Evolutionary conservation across 192 early-diverging fungal species (phyloP), one percentile per base, ranked within the genome.

Genomic region (Chytriomyces hyalinus): DNA sequence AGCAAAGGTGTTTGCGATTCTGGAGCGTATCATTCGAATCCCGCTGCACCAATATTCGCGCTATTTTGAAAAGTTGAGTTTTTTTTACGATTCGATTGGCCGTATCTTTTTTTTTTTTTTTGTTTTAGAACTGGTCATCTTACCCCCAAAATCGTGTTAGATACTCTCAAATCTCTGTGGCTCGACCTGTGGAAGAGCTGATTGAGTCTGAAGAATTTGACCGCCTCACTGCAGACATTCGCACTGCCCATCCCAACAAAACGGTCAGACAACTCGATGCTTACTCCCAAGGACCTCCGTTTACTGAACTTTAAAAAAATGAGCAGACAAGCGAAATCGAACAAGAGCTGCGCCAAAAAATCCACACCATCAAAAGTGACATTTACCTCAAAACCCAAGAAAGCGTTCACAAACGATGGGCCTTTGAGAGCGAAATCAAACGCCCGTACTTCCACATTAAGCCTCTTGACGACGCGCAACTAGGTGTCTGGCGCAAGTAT

Each of bases 361-460:
- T 93, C 48, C 84, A 91, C 59, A 83, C 83, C 17, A 22, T 88
- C n/a, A 87, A 84, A 72, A 75, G 79, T 1, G 85, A 83, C 13
- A 81, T 88, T 7, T 91, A 93, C 80, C 87, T 88, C 64, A 85
- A 83, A 49, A 93, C 89, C 13, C 92, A 93, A 59, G 84, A 83
- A 11, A 87, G 84, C 51, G 91, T 92, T 9, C 89, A 88, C 73
- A 92, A 92, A 68, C 86, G 90, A n/a, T 93, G 92, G 92, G 83
- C 87, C 6, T 93, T 87, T 70, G 92, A 93, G 75, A 82, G 83
- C 44, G 92, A 93, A 74, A 93, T 93, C 73, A 92, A 92, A 73
- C 85, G 92, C 47, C 86, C 91, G 15, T 93, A 93, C 74, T 93
- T 93, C 80, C 92, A 93, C 78, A 90, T 93, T 13, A 93, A 93